phyloP scores from a whole-genome alignment of 352 stramenopile species.

The Globisporangium emineosum region DNA sequence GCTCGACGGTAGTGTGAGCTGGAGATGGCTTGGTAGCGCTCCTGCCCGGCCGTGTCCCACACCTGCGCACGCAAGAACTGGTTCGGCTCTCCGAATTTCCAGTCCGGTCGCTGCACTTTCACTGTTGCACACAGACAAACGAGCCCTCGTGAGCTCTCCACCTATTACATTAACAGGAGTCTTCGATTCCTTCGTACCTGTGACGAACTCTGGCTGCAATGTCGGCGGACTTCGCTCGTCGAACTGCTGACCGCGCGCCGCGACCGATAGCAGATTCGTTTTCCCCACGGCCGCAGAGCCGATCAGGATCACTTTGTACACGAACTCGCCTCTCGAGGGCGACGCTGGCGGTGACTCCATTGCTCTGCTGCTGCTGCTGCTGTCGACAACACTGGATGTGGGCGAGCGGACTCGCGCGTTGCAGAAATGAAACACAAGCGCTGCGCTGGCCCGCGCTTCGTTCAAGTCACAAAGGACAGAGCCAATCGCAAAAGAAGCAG shows the following conservation, averaged over 20 bases:
- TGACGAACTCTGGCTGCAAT: slow-evolving; percentile 62
- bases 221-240: slow-evolving; percentile 47
- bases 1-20: slow-evolving; percentile 67
- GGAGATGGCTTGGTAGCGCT: slow-evolving; percentile 71
- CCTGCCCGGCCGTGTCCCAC: slow-evolving; percentile 69
- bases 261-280: slow-evolving; percentile 59
- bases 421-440: not conserved
- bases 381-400: too few species aligned
- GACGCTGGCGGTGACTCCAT: slow-evolving; percentile 37
- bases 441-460: not conserved
- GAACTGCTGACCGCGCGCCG: slow-evolving; percentile 53
- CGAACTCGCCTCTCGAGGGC: slow-evolving; percentile 35
- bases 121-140: slow-evolving; percentile 20
- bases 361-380: not conserved
- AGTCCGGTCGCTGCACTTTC: slow-evolving; percentile 63
- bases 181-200: slow-evolving; percentile 22
- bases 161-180: not conserved
- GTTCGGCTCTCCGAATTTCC: slow-evolving; percentile 65
- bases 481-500: not conserved
- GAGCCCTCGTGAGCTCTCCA: not conserved
- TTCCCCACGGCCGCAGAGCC: slow-evolving; percentile 60
- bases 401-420: not conserved
- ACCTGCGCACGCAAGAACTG: slow-evolving; percentile 67
- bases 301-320: slow-evolving; percentile 70
- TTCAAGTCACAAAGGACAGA: not conserved